Conservation (phyloP, 306 rosid genomes). For the Canavalia ensiformis region DNA sequence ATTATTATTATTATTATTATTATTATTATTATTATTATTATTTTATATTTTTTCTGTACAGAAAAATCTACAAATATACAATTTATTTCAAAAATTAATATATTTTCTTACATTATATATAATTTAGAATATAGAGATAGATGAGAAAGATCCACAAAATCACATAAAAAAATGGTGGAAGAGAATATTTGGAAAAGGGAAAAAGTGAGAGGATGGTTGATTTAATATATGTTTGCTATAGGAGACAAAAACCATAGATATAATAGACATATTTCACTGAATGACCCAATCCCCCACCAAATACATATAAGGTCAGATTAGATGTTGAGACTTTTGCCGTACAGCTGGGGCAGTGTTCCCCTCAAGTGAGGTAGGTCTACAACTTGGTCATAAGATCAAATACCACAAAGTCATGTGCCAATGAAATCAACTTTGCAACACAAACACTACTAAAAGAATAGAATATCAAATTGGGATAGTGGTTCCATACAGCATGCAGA, state of each 20-base stretch:
- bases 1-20: too few relatives aligned
- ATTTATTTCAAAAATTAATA: too few relatives aligned
- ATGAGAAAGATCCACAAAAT: constrained; percentile 16
- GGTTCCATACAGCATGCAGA: constrained; percentile 43
- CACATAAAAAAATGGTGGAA: constrained; percentile 38
- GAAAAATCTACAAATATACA: too few relatives aligned
- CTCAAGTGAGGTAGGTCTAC: constrained; percentile 40
- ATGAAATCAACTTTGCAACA: constrained; percentile 22
- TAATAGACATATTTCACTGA: constrained; percentile 31
- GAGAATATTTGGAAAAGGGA: constrained; percentile 32
- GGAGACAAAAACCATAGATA: constrained; percentile 51
- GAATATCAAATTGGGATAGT: constrained; percentile 36
- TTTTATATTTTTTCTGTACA: too few relatives aligned
- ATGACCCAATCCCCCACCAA: constrained; percentile 32
- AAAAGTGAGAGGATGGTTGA: constrained; percentile 43
- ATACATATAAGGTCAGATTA: constrained; percentile 32
- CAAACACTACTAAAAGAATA: constrained; percentile 13
- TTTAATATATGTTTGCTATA: constrained; percentile 27
- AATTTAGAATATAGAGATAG: too few relatives aligned
- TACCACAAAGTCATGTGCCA: constrained; percentile 18
- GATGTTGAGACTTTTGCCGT: constrained; percentile 54
- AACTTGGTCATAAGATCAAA: constrained; percentile 31
- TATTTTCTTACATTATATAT: too few relatives aligned
- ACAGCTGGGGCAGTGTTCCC: constrained; percentile 48
- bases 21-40: too few relatives aligned